Conservation (phyloP, 2,329 filamentous ascomycete species). For the Alternaria gaisen region DNA sequence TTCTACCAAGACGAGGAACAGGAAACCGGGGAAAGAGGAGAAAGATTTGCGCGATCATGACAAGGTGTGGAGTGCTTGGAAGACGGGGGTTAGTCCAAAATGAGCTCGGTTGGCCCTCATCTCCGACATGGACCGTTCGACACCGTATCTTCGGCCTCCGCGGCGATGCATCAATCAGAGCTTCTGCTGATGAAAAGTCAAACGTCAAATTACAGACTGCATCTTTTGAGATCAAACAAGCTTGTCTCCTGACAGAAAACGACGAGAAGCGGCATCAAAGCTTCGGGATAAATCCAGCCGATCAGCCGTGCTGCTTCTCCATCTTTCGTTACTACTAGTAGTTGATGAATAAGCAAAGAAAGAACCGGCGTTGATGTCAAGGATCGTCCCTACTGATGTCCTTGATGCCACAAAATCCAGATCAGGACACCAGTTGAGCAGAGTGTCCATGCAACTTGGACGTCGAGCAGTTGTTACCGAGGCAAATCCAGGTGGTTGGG, state of each 20-base stretch:
- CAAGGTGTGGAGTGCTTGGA: neutral
- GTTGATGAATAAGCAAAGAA: neutral
- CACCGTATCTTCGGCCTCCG: neutral
- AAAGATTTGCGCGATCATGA: conserved; percentile 6
- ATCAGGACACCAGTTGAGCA: neutral
- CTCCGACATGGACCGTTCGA: neutral
- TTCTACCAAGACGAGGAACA: conserved; percentile 2
- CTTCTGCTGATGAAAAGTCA: neutral
- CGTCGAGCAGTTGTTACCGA: neutral
- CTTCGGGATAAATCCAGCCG: conserved; percentile 2
- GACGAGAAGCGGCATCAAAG: neutral
- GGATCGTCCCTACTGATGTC: neutral
- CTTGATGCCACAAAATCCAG: neutral
- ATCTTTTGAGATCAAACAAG: neutral
- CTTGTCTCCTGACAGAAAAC: neutral
- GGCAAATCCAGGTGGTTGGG: neutral
- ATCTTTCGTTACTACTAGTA: neutral
- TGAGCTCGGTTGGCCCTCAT: neutral
- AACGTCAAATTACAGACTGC: neutral
- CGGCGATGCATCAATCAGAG: neutral
- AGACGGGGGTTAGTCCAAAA: neutral
- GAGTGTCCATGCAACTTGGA: neutral
- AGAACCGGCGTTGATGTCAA: neutral
- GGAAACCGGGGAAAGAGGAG: conserved; percentile 8
- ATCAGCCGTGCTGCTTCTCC: neutral